Percentiles rank a stretch among this genome's conserved stretches.
phyloP scores from a whole-genome alignment of 2,329 filamentous ascomycete genomes.

The Botrytis tulipae region DNA sequence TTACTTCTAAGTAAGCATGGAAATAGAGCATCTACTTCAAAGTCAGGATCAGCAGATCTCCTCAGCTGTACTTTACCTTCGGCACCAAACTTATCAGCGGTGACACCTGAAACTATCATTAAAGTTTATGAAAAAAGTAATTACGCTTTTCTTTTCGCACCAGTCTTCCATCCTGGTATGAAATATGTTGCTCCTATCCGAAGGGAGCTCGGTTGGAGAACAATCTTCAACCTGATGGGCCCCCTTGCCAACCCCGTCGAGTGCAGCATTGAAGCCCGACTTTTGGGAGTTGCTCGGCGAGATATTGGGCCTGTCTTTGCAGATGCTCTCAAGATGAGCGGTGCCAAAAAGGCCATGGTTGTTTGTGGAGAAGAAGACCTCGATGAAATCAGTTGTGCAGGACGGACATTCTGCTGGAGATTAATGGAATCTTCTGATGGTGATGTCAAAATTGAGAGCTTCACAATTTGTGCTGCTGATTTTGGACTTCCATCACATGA shows the following conservation, averaged over 20 bases:
- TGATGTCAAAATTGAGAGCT: conserved; percentile 65
- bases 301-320: conserved; percentile 88
- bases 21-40: conserved; percentile 91
- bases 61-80: conserved; percentile 71
- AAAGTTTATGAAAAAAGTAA: conserved; percentile 76
- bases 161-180: conserved; percentile 96
- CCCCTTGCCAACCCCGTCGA: conserved; percentile 91
- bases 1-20: conserved; percentile 92
- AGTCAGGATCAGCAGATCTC: conserved; percentile 92
- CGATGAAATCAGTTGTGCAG: conserved; percentile 92
- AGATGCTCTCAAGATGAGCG: conserved; percentile 74
- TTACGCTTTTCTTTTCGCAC: conserved; percentile 94
- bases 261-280: conserved; percentile 77
- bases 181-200: conserved; percentile 82
- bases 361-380: conserved; percentile 94
- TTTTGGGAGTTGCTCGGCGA: conserved; percentile 88
- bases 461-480: conserved; percentile 76
- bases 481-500: conserved; percentile 79
- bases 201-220: conserved; percentile 86
- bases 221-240: conserved; percentile 95
- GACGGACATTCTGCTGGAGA: conserved; percentile 85
- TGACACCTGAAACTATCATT: conserved; percentile 69
- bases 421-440: conserved; percentile 48
- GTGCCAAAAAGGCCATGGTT: conserved; percentile 79
- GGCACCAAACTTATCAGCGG: conserved; percentile 70